Conservation (phyloP, 148 eudicot species). For the Polygonum maritimum region DNA sequence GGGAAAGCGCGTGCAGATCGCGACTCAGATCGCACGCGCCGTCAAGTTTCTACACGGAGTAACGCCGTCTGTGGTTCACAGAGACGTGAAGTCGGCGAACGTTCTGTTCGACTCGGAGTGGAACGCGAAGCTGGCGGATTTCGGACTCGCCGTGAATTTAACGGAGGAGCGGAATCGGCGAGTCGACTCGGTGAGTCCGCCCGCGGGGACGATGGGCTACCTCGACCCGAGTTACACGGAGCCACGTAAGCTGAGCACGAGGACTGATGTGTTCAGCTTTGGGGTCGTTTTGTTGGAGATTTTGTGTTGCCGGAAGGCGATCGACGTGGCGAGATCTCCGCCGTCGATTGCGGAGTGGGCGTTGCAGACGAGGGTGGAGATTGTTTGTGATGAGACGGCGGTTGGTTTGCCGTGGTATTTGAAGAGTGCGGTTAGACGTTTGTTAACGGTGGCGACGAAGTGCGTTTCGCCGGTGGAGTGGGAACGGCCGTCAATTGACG, state of each 20-base stretch:
- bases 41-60: constrained; percentile 37
- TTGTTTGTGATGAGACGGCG: constrained; percentile 31
- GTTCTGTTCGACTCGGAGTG: constrained; percentile 49
- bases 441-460: constrained; percentile 37
- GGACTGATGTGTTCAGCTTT: constrained; percentile 61
- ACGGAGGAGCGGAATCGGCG: constrained; percentile 13
- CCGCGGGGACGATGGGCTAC: constrained; percentile 80
- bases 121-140: constrained; percentile 54
- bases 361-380: constrained; percentile 17
- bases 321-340: constrained; percentile 40
- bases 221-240: constrained; percentile 62
- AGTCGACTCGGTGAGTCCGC: constrained; percentile 24
- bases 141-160: constrained; percentile 42
- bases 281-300: constrained; percentile 68
- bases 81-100: constrained; percentile 68
- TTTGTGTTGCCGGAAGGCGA: constrained; percentile 43
- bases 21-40: constrained; percentile 49
- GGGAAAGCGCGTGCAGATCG: constrained; percentile 38
- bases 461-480: constrained; percentile 33
- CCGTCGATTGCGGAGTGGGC: constrained; percentile 58
- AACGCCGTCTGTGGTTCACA: constrained; percentile 36
- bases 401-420: constrained; percentile 19
- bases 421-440: constrained; percentile 17
- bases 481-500: constrained; percentile 43
- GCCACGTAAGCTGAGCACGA: constrained; percentile 50